A percentile compares a stretch with the other conserved stretches of the same genome.
Conservation (phyloP, 2,329 filamentous ascomycete genomes). For the Hypoxylon sp. region DNA sequence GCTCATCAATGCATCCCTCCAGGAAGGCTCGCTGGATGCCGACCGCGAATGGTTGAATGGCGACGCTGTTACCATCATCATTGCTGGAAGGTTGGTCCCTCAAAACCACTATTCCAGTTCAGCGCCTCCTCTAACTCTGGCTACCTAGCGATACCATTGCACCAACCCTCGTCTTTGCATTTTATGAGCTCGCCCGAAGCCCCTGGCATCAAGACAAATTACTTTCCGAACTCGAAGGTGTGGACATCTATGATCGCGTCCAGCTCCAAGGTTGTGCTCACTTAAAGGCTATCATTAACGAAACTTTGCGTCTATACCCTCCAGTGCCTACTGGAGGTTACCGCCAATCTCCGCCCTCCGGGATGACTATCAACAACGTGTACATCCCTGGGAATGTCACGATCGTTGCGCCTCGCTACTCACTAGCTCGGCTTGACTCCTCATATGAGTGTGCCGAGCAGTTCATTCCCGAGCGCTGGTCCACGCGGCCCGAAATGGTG, state of each 20-base stretch:
- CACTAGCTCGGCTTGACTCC: constrained; percentile 35
- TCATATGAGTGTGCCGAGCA: constrained; percentile 33
- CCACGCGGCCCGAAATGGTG: constrained; percentile 35
- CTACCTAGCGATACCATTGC: constrained; percentile 32
- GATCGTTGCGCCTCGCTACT: constrained; percentile 40
- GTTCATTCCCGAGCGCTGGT: constrained; percentile 46
- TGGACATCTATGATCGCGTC: constrained; percentile 37
- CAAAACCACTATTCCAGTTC: not conserved
- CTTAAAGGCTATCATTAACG: constrained; percentile 52
- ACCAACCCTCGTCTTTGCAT: constrained; percentile 32
- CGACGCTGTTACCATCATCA: constrained; percentile 33
- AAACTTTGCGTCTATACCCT: constrained; percentile 52
- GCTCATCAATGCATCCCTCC: constrained; percentile 35
- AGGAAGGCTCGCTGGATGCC: constrained; percentile 33
- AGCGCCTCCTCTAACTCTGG: not conserved
- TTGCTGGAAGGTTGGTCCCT: constrained; percentile 30
- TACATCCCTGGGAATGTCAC: constrained; percentile 50
- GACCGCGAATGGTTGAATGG: constrained; percentile 33
- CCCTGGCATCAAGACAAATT: constrained; percentile 30
- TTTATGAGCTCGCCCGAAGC: constrained; percentile 31
- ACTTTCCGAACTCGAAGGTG: constrained; percentile 15
- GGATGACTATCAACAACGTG: constrained; percentile 47
- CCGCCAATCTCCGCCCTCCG: constrained; percentile 48
- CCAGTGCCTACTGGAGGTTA: constrained; percentile 50
- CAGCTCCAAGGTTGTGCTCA: constrained; percentile 36